Evolutionary conservation across 768 basidiomycete genomes (phyloP), one percentile per base, ranked within the genome.

Genomic region (Phanerochaete carnosa): DNA sequence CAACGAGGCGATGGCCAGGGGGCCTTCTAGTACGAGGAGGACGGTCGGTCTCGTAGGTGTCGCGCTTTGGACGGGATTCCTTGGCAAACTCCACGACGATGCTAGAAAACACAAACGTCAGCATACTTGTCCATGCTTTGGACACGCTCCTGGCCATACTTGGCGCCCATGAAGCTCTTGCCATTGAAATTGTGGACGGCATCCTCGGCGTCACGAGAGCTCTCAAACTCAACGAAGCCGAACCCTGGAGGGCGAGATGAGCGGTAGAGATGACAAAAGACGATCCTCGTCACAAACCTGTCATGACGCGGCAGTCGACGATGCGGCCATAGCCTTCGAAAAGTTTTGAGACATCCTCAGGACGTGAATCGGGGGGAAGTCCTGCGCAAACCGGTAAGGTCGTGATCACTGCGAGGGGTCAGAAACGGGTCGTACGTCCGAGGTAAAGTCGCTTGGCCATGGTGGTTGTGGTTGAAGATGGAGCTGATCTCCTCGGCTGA

Each of bases 1-100:
- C 93, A 62, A 90, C 80, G 59, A 98, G 79, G 66, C 94, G 88
- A 61, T 89, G 84, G 9, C 92, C 92, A 60, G 89, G 86, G 59
- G 92, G 91, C 59, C 92, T 80, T 49, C 90, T 85, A 39, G 89
- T 78, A 45, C 92, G 86, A 43, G 85, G 78, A 46, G 83, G 83
- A 62, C 87, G 85, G 71, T 87, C 76, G 57, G 74, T 77, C 55
- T 90, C 90, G 66, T 88, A 90, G 16, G 76, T 74, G 22, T 94
- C 93, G 57, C 93, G 84, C 64, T 92, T 88, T 58, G 90, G 89
- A 23, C 93, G 87, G 62, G 87, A 88, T 68, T 98, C 95, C 74
- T 96, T 95, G 8, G 96, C 94, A 69, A 94, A 94, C 73, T 99
- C 94, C 47, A 99, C 94, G 15, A 97, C 90, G 64, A 99, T 92